phyloP scores from a whole-genome alignment of 2,329 filamentous ascomycete genomes.

The Bipolaris oryzae region DNA sequence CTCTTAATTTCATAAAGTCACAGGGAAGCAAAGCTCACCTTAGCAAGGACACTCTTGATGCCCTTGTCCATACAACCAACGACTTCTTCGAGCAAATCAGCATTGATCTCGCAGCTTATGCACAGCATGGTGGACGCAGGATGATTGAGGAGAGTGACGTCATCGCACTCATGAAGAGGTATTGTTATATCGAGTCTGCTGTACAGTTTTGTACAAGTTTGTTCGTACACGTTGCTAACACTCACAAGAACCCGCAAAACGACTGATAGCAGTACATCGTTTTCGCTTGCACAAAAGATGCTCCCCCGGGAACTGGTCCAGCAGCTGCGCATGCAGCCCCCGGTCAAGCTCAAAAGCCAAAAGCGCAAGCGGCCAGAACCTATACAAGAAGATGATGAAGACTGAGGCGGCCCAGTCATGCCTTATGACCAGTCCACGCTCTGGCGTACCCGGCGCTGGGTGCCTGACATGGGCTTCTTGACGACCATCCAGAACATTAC shows the following conservation, averaged over 20 bases:
- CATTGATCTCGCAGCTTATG: constrained; percentile 79
- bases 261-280: constrained; percentile 72
- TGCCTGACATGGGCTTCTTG: constrained; percentile 79
- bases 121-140: constrained; percentile 80
- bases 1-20: constrained; percentile 72
- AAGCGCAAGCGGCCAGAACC: constrained; percentile 52
- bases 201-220: constrained; percentile 21
- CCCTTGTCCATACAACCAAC: constrained; percentile 80
- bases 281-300: constrained; percentile 83
- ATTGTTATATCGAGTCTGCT: constrained; percentile 48
- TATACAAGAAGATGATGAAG: constrained; percentile 53
- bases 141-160: constrained; percentile 87
- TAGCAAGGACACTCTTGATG: constrained; percentile 72
- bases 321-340: constrained; percentile 71
- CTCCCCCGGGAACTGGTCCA: constrained; percentile 83
- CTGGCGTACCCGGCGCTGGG: constrained; percentile 74
- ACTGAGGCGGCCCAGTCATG: constrained; percentile 29
- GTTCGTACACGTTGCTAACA: constrained; percentile 10
- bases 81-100: constrained; percentile 92
- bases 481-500: constrained; percentile 98
- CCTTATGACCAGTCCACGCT: constrained; percentile 72
- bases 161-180: constrained; percentile 82
- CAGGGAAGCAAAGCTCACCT: constrained; percentile 72
- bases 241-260: constrained; percentile 62
- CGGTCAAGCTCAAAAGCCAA: constrained; percentile 54